phyloP scores from a whole-genome alignment of 2,329 filamentous ascomycete species.

The Cladosporium cucumerinum region DNA sequence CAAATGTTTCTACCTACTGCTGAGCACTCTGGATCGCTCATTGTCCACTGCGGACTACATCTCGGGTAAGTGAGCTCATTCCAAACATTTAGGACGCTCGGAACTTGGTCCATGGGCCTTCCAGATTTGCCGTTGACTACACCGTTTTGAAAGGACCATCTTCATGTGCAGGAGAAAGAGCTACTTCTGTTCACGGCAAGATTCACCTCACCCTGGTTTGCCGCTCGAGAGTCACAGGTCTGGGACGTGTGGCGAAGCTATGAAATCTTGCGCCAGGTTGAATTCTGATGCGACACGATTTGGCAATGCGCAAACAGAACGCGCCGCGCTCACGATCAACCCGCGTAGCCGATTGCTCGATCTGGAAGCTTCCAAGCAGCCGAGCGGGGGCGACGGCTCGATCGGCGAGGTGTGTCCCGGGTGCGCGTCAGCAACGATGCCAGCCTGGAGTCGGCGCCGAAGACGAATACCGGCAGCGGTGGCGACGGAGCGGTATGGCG shows the following conservation, averaged over 20 bases:
- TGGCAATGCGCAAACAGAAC: not conserved
- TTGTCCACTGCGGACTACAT: not conserved
- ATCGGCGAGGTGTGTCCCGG: constrained; percentile 10
- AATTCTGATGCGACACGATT: not conserved
- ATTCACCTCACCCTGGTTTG: not conserved
- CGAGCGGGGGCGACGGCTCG: constrained; percentile 16
- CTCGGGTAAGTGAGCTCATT: not conserved
- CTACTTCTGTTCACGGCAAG: not conserved
- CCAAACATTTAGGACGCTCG: not conserved
- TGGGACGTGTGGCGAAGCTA: not conserved
- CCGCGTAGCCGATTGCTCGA: constrained; percentile 9
- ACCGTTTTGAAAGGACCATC: not conserved
- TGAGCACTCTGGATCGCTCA: not conserved
- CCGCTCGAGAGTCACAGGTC: not conserved
- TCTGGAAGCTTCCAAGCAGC: constrained; percentile 10
- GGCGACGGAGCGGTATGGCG: not conserved
- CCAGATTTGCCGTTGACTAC: not conserved
- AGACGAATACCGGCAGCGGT: not conserved
- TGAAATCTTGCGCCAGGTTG: not conserved
- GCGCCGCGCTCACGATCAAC: not conserved
- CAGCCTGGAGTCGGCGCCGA: constrained; percentile 9
- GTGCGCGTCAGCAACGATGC: constrained; percentile 10
- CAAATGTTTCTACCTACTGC: not conserved
- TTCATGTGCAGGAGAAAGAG: not conserved
- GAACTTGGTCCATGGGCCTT: not conserved